Percentiles rank a stretch among this genome's conserved stretches.
Evolutionary conservation across 139 green algal genomes (phyloP).

Genomic region (Haematococcus lacustris): DNA sequence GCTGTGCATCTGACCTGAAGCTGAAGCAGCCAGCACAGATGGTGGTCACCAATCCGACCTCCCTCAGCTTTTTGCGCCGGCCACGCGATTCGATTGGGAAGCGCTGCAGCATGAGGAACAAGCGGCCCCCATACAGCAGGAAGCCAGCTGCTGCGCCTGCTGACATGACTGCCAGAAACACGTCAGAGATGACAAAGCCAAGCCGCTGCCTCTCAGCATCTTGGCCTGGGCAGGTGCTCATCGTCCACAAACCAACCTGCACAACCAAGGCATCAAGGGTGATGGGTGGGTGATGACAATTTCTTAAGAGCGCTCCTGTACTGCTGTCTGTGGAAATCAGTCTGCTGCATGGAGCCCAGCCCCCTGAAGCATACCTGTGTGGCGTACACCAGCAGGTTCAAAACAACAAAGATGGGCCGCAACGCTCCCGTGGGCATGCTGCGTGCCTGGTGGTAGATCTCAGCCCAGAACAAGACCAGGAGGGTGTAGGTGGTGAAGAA

Average conservation of each 20-base stretch:
- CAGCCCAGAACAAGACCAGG: constrained; percentile 96
- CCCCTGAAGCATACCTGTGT: constrained; percentile 44
- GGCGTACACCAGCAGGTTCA: constrained; percentile 82
- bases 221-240: background rate
- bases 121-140: constrained; percentile 87
- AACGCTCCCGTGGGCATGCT: constrained; percentile 69
- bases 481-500: constrained; percentile 99
- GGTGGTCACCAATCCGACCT: constrained; percentile 86
- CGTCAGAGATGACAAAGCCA: constrained; percentile 39
- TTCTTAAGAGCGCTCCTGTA: background rate
- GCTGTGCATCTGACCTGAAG: constrained; percentile 41
- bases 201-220: constrained; percentile 7
- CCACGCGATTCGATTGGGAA: constrained; percentile 94
- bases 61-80: constrained; percentile 90
- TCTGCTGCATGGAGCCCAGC: background rate
- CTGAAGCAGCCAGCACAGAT: constrained; percentile 91
- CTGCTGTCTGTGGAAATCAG: background rate
- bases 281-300: background rate
- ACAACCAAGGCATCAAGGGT: background rate
- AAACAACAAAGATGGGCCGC: constrained; percentile 73
- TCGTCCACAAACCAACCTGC: background rate
- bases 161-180: constrained; percentile 74
- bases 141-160: constrained; percentile 75
- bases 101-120: constrained; percentile 85
- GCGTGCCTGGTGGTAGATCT: constrained; percentile 97